phyloP scores from a whole-genome alignment of 257 asterid genomes.

The Rehmannia glutinosa region DNA sequence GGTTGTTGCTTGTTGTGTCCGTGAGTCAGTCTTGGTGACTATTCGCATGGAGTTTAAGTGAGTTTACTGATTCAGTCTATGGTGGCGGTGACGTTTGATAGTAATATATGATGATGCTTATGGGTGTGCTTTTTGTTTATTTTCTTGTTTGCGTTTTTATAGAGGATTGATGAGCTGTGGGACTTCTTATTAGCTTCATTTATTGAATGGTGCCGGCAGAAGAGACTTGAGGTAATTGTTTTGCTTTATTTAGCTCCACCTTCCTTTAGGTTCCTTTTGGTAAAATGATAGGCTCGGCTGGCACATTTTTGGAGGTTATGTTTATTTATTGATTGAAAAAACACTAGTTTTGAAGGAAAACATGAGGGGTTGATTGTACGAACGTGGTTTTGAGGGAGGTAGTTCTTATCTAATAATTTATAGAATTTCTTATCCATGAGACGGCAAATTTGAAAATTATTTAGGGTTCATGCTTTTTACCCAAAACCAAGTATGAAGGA shows the following conservation, averaged over 20 bases:
- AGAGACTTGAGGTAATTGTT: constrained; percentile 26
- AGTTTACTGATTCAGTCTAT: constrained; percentile 1
- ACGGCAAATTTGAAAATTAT: not conserved
- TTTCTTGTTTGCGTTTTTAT: not conserved
- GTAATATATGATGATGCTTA: constrained; percentile 8
- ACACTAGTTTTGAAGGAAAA: not conserved
- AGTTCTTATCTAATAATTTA: not conserved
- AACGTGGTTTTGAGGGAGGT: not conserved
- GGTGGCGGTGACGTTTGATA: constrained; percentile 1
- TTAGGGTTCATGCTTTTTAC: not conserved
- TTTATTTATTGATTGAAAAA: not conserved
- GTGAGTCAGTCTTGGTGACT: not conserved
- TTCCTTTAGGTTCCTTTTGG: not conserved
- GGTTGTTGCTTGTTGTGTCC: not conserved
- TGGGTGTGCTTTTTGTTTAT: not conserved
- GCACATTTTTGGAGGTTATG: not conserved
- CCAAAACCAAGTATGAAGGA: not conserved
- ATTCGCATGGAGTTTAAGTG: not conserved
- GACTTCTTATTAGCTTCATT: constrained; percentile 26
- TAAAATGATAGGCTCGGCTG: not conserved
- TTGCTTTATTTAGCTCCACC: not conserved
- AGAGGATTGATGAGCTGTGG: constrained; percentile 31
- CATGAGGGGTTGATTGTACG: not conserved
- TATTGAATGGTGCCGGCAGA: constrained; percentile 25
- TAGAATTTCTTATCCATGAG: not conserved